These are phyloP conservation scores for Setomelanomma holmii DNA, from an alignment of 2,329 filamentous ascomycete genomes.

Conservation along the genomic window DNA sequence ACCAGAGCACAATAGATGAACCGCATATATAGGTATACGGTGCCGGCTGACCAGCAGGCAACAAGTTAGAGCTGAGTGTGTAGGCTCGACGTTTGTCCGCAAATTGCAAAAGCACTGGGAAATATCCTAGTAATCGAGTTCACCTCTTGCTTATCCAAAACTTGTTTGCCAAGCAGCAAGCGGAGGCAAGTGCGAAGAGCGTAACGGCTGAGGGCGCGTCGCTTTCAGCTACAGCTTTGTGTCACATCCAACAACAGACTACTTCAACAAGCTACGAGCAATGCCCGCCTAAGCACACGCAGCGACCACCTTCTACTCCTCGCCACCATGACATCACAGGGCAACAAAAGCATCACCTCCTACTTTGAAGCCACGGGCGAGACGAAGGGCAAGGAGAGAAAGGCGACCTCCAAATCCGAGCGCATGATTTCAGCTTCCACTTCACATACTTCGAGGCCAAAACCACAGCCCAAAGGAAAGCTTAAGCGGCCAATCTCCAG, in stretches of 20 bases:
- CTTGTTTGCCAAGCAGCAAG: too few relatives aligned
- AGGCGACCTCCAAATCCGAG: too few relatives aligned
- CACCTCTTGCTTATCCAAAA: too few relatives aligned
- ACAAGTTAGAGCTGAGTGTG: neutral
- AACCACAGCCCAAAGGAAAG: neutral
- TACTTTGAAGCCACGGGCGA: neutral
- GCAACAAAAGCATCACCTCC: neutral
- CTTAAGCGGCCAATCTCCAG: neutral
- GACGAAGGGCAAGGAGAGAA: neutral
- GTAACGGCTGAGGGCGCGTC: slow-evolving; percentile 9
- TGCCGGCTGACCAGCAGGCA: neutral
- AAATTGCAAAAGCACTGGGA: too few relatives aligned
- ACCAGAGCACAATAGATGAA: too few relatives aligned
- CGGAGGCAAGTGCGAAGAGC: slow-evolving; percentile 4
- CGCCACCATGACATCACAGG: neutral
- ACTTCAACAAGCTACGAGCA: neutral
- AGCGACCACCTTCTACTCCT: neutral
- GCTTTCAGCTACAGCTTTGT: too few relatives aligned
- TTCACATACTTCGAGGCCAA: too few relatives aligned
- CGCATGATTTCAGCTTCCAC: too few relatives aligned
- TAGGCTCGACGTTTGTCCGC: neutral
- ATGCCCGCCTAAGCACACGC: neutral
- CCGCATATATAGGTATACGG: too few relatives aligned
- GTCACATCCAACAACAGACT: too few relatives aligned
- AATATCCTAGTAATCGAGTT: too few relatives aligned